Conservation (phyloP, 495 filamentous ascomycete species). For the Aspergillus sclerotiicarbonarius region DNA sequence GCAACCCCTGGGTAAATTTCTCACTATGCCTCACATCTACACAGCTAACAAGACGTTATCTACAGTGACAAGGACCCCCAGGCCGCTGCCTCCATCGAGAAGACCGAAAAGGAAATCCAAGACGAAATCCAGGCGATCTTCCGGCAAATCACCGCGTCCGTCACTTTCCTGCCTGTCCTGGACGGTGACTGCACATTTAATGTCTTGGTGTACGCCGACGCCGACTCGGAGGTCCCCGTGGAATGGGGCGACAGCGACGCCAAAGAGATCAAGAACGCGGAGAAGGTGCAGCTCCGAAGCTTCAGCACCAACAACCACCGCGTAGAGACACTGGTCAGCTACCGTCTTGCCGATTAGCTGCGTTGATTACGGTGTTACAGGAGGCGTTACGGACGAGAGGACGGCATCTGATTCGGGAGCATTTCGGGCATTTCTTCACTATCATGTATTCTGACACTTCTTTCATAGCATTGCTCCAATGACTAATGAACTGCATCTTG, state of each 20-base stretch:
- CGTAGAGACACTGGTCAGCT: slow-evolving; percentile 93
- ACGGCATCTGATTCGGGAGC: slow-evolving; percentile 10
- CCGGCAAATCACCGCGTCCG: slow-evolving; percentile 95
- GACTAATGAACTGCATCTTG: slow-evolving; percentile 11
- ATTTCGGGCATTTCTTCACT: slow-evolving; percentile 7
- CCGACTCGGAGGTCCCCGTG: slow-evolving; percentile 92
- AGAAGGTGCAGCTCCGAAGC: slow-evolving; percentile 91
- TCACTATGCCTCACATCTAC: not conserved
- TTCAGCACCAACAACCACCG: slow-evolving; percentile 93
- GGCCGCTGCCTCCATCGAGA: slow-evolving; percentile 53
- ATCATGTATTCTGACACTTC: slow-evolving; percentile 1
- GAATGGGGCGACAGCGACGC: slow-evolving; percentile 99
- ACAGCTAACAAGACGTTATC: slow-evolving; percentile 4
- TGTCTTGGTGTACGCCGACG: slow-evolving; percentile 95
- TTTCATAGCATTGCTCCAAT: slow-evolving; percentile 12
- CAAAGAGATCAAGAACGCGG: slow-evolving; percentile 93
- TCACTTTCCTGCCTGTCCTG: slow-evolving; percentile 93
- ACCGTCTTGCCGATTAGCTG: slow-evolving; percentile 55
- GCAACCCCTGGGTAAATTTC: slow-evolving; percentile 48
- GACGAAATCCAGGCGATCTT: slow-evolving; percentile 93
- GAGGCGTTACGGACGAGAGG: slow-evolving; percentile 32
- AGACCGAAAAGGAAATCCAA: slow-evolving; percentile 91
- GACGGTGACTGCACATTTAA: slow-evolving; percentile 97
- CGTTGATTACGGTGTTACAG: slow-evolving; percentile 22
- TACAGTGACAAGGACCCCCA: slow-evolving; percentile 33